Percentiles rank a stretch among this genome's conserved stretches.
phyloP scores from a whole-genome alignment of 2,329 filamentous ascomycete genomes.

The Thielaviopsis musarum region DNA sequence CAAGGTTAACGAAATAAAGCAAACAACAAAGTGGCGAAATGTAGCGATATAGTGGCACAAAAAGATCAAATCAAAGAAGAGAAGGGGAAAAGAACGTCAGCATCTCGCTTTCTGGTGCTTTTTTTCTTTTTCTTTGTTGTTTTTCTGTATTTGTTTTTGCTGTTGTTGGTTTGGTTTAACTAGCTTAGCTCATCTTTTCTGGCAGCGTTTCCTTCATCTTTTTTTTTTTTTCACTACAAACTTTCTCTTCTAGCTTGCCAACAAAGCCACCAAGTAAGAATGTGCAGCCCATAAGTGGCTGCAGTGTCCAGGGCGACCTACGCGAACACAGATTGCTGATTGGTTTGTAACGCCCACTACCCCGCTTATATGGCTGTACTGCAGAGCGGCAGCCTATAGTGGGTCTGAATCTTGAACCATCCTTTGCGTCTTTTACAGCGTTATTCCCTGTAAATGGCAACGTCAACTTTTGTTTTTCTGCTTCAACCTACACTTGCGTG shows the following conservation, averaged over 20 bases:
- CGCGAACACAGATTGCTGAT: neutral
- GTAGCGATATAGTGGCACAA: neutral
- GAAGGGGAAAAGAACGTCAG: neutral
- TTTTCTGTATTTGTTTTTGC: neutral
- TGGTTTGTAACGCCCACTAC: neutral
- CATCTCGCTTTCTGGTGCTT: neutral
- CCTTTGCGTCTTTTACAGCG: neutral
- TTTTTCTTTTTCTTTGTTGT: neutral
- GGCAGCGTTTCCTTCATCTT: neutral
- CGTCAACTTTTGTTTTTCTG: neutral
- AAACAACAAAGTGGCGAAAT: neutral
- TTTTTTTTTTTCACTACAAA: neutral
- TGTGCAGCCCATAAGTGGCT: neutral
- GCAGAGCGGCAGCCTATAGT: neutral
- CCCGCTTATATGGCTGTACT: neutral
- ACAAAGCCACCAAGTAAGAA: neutral
- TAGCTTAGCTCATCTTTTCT: neutral
- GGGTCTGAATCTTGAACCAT: neutral
- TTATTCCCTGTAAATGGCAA: neutral
- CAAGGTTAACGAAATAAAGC: neutral
- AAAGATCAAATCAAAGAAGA: conserved; percentile 4
- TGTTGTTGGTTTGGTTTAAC: neutral
- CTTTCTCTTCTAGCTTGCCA: neutral
- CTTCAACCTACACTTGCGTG: neutral
- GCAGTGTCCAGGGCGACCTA: neutral